Base-by-base conservation (phyloP, 1,284 basidiomycete genomes). In the Erythrobasidium hasegawianum region DNA sequence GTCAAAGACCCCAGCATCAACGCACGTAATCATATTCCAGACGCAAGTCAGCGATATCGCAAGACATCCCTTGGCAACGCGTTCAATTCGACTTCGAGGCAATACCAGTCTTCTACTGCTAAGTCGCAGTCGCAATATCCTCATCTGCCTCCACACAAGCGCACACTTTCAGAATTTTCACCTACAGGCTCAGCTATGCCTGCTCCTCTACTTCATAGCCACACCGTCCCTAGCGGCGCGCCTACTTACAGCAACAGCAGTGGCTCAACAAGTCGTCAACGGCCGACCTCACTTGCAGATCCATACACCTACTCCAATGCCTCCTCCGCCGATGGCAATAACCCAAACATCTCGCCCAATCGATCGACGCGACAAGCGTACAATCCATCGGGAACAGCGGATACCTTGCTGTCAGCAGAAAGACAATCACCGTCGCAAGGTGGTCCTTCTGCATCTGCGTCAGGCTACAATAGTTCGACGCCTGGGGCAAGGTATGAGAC, bases 191-290 rank as follows among this genome's bases (percentile, higher is more conserved):
- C 33, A 33, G 11, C 33, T 5, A 47, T 47, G 43, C 43, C 43
- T 24, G 43, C 43, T 24, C 43, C 43, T n/a, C 43, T 47, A 24
- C 43, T 47, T n/a, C 43, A 47, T 47, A 47, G 43, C 43, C 16
- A 24, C 43, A 47, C 43, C 43, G 16, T 47, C n/a, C 43, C 43
- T 14, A 47, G 43, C 43, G n/a, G 22, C 43, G 43, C 16, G n/a
- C 43, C 43, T 47, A 24, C 43, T 24, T 24, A 7, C 33, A 33
- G 5, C 5, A 33, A 33, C 33, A 33, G 33, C 16, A 24, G n/a
- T 24, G n/a, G 5, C 4, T 24, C 43, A 14, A 47, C 43, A 24
- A 47, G 43, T 24, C 16, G 43, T n/a, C n/a, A n/a, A 14, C 16
- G 43, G 43, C 16, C 43, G 4, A n/a, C 16, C 14, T 47, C 43